Percentiles rank a stretch among this genome's conserved stretches.
Evolutionary conservation across 148 eudicot genomes (phyloP).

Genomic region (Gaultheria prostrata): DNA sequence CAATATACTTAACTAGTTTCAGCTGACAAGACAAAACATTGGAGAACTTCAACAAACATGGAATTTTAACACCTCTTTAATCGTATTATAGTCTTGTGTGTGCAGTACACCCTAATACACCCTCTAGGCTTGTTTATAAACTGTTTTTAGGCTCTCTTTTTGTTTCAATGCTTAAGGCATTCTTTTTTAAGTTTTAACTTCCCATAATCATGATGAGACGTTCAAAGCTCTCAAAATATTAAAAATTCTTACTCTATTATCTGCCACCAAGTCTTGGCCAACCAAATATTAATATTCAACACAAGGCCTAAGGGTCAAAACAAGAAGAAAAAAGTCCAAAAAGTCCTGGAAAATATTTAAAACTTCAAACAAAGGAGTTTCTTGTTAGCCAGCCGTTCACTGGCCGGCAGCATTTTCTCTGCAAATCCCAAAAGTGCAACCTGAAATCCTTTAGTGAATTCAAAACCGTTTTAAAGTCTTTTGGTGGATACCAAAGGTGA

Average conservation of each 20-base stretch:
- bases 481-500: not conserved
- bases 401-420: not conserved
- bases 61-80: not conserved
- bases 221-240: not conserved
- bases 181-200: no score
- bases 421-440: not conserved
- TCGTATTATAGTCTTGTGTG: not conserved
- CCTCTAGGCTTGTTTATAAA: not conserved
- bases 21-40: not conserved
- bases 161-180: not conserved
- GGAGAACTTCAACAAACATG: not conserved
- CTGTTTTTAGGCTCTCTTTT: not conserved
- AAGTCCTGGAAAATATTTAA: not conserved
- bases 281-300: not conserved
- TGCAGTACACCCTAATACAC: not conserved
- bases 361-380: not conserved
- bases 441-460: not conserved
- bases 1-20: not conserved
- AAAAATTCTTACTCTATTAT: not conserved
- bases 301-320: not conserved
- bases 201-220: no score
- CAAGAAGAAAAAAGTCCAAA: not conserved
- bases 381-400: not conserved
- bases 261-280: conserved; percentile 2
- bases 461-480: not conserved